A percentile compares a stretch with the other conserved stretches of the same genome.
Evolutionary conservation across 768 basidiomycete species (phyloP).

Genomic region (Phaffia tasmanica): DNA sequence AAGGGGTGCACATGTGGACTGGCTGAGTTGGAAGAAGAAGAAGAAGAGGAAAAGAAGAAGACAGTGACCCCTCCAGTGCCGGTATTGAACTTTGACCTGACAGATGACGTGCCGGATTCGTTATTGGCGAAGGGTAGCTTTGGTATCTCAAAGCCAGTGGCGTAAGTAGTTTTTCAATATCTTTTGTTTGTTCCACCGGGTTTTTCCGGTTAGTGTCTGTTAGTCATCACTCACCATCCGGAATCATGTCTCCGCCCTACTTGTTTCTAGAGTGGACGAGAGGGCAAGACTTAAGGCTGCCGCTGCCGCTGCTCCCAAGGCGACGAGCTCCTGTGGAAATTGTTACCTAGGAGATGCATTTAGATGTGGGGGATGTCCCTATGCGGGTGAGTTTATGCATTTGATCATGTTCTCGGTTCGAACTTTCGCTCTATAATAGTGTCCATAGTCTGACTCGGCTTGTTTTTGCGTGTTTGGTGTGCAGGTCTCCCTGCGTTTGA

Average conservation of each 20-base stretch:
- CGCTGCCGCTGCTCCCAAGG: slow-evolving; percentile 37
- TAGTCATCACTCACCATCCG: background rate
- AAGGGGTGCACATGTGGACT: slow-evolving; percentile 95
- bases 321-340: slow-evolving; percentile 91
- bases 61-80: slow-evolving; percentile 31
- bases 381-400: slow-evolving; percentile 64
- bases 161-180: background rate
- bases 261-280: slow-evolving; percentile 6
- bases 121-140: slow-evolving; percentile 15
- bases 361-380: slow-evolving; percentile 89
- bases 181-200: background rate
- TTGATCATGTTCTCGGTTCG: background rate
- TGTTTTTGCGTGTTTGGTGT: background rate
- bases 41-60: slow-evolving; percentile 45
- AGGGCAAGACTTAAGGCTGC: slow-evolving; percentile 23
- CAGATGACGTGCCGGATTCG: slow-evolving; percentile 38
- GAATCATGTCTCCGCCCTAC: background rate
- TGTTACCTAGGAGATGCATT: slow-evolving; percentile 98
- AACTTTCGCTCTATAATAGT: slow-evolving; percentile 15
- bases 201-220: background rate
- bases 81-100: slow-evolving; percentile 54
- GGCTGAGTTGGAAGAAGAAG: slow-evolving; percentile 81
- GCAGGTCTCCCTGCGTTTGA: slow-evolving; percentile 95
- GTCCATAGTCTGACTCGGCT: background rate
- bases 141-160: slow-evolving; percentile 12